Evolutionary conservation across 805 yeast species (phyloP), one percentile per base, ranked within the genome.

Genomic region (Suhomyces tanzawaensis): DNA sequence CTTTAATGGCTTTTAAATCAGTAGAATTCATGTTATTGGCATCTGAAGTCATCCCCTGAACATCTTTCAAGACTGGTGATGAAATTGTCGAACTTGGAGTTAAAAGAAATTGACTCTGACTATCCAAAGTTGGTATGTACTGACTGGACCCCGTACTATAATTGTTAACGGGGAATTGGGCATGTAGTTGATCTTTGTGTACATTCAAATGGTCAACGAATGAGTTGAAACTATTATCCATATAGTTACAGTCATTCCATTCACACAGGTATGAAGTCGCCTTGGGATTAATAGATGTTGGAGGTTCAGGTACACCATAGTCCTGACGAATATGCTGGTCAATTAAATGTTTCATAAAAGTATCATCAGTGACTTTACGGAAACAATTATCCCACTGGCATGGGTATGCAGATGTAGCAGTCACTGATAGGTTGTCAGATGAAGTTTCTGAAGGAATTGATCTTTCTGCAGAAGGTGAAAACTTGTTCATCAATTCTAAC

Each of bases 241-340:
- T 64, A 53, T 71, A 85, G 29, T 73, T 63, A 69, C 96, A 89
- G 37, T 79, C 72, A 39, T 68, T 62, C 96, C 95, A 88, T 52
- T 81, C 87, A 64, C 96, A 89, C 34, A 71, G 65, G 35, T 59
- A 66, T 8, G 42, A 25, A 11, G 41, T 42, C 8, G 32, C 31
- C 18, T 39, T 33, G 12, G 51, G 45, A 11, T 36, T 36, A 3
- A 31, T n/a, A 6, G 41, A 34, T 8, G 23, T 27, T 17, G 17
- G 15, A n/a, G 9, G 18, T 19, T 30, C 32, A 15, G 17, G 18
- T 7, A n/a, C 36, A 17, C 30, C 51, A 52, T 77, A 81, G 28
- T 69, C 74, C 34, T 69, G 70, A 26, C 71, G 62, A 16, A 82
- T 49, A 53, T 83, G 89, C 29, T 68, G 64, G 40, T 76, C 77